Percentiles rank a stretch among this genome's conserved stretches.
Evolutionary conservation across 2,329 filamentous ascomycete genomes (phyloP).

Genomic region (Alternaria solani): DNA sequence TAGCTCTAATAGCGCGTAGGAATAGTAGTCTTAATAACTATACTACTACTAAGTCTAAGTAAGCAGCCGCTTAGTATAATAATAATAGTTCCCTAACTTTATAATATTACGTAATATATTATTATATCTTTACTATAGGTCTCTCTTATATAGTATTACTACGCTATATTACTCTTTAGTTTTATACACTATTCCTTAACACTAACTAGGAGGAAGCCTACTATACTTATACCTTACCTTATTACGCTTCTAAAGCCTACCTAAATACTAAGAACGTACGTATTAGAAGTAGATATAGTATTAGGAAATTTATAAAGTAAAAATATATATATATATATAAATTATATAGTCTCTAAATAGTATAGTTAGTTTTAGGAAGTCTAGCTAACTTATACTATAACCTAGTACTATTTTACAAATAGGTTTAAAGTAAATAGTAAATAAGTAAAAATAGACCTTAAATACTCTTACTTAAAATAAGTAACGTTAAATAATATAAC

Average conservation of each 20-base stretch:
- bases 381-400: conserved; percentile 1
- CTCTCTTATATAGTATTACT: not conserved
- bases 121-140: conserved; percentile 1
- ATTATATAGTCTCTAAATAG: not conserved
- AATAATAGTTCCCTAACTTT: conserved; percentile 3
- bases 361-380: conserved; percentile 2
- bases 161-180: not conserved
- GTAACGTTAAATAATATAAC: conserved; percentile 7
- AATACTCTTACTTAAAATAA: conserved; percentile 6
- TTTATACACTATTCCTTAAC: not conserved
- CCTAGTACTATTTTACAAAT: conserved; percentile 9
- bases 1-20: too few relatives aligned
- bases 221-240: not conserved
- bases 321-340: not conserved
- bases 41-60: conserved; percentile 7
- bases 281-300: conserved; percentile 1
- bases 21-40: conserved; percentile 9
- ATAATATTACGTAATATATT: conserved; percentile 5
- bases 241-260: conserved; percentile 3
- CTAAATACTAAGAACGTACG: conserved; percentile 4
- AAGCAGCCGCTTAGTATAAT: conserved; percentile 6
- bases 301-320: conserved; percentile 1
- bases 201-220: conserved; percentile 1
- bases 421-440: conserved; percentile 7
- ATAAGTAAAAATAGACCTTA: conserved; percentile 12